A percentile compares a stretch with the other conserved stretches of the same genome.
phyloP scores from a whole-genome alignment of 2,329 filamentous ascomycete species.

The Dactylellina sp. region DNA sequence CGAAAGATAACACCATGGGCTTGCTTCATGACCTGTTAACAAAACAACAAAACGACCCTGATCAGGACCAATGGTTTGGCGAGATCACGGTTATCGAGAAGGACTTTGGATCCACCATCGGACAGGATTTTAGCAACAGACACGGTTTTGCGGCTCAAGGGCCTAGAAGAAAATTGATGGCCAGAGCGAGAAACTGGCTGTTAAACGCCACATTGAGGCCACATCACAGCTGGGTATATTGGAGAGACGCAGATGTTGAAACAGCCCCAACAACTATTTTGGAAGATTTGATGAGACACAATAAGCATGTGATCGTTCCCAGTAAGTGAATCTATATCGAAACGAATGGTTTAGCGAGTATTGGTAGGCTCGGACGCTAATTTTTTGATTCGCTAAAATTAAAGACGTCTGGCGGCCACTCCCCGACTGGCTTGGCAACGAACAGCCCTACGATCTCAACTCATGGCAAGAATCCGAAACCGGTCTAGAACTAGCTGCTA shows the following conservation, averaged over 20 bases:
- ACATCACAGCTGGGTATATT: slow-evolving; percentile 99
- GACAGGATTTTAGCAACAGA: slow-evolving; percentile 96
- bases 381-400: slow-evolving; percentile 2
- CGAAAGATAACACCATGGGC: slow-evolving; percentile 87
- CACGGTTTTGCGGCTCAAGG: slow-evolving; percentile 98
- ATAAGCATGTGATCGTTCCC: slow-evolving; percentile 98
- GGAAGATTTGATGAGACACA: slow-evolving; percentile 97
- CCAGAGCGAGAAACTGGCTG: slow-evolving; percentile 96
- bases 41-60: slow-evolving; percentile 80
- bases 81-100: slow-evolving; percentile 99
- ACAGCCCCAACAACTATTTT: slow-evolving; percentile 96
- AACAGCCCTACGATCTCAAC: slow-evolving; percentile 97
- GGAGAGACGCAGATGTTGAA: slow-evolving; percentile 98
- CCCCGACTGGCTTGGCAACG: slow-evolving; percentile 97
- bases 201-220: slow-evolving; percentile 91
- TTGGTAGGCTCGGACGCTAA: slow-evolving; percentile 7
- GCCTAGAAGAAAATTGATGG: slow-evolving; percentile 93
- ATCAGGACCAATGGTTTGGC: slow-evolving; percentile 85
- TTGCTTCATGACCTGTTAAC: slow-evolving; percentile 81
- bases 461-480: slow-evolving; percentile 99
- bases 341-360: neutral
- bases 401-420: slow-evolving; percentile 97
- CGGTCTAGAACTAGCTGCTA: slow-evolving; percentile 90
- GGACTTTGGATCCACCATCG: slow-evolving; percentile 97
- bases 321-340: slow-evolving; percentile 73